A percentile compares a stretch with the other conserved stretches of the same genome.
Conservation (phyloP, 345 rosid genomes). For the Cardamine occulta region DNA sequence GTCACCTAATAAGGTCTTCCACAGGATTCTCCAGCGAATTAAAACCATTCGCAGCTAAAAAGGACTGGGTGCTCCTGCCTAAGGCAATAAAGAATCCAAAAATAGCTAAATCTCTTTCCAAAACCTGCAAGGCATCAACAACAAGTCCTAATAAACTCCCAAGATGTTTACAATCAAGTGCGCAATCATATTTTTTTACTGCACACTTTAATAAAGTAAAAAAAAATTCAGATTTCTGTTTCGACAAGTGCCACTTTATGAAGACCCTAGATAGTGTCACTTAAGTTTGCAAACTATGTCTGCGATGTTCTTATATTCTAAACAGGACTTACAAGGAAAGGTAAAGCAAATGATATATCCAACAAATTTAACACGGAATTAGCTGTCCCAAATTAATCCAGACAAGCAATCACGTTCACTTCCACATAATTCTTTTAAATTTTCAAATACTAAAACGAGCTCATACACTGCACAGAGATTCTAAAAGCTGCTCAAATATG, state of each 20-base stretch:
- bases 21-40: conserved; percentile 60
- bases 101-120: conserved; percentile 95
- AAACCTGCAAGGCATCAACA: conserved; percentile 61
- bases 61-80: conserved; percentile 79
- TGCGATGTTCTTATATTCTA: conserved; percentile 9
- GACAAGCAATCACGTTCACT: conserved; percentile 13
- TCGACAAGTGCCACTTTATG: conserved; percentile 4
- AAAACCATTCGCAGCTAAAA: conserved; percentile 77
- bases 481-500: conserved; percentile 25
- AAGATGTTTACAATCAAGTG: background rate
- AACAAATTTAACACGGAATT: conserved; percentile 3
- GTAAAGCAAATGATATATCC: conserved; percentile 1
- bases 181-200: background rate
- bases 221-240: background rate
- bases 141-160: conserved; percentile 15
- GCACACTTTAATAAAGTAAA: conserved; percentile 1
- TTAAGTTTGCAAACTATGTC: background rate
- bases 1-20: conserved; percentile 81
- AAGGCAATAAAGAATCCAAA: conserved; percentile 97
- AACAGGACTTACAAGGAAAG: background rate
- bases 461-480: background rate
- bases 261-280: conserved; percentile 11
- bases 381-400: conserved; percentile 16
- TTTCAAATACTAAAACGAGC: conserved; percentile 3
- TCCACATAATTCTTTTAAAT: background rate